These are phyloP conservation scores for Rhizophlyctis rosea DNA, from an alignment of 192 early-diverging fungal genomes.

Conservation along the genomic window DNA sequence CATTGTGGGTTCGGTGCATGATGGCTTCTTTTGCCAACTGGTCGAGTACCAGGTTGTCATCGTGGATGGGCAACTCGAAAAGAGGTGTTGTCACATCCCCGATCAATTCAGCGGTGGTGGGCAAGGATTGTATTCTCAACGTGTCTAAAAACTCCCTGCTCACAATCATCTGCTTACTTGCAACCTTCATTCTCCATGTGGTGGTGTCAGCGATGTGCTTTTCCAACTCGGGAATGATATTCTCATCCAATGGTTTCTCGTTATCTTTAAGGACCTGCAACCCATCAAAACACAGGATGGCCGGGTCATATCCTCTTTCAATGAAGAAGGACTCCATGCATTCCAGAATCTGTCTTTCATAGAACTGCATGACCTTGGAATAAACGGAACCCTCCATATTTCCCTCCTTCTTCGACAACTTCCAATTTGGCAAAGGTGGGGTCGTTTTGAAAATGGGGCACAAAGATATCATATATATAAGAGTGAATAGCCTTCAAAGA, in stretches of 20 bases:
- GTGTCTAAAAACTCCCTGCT: slow-evolving; percentile 9
- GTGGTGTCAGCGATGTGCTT: not conserved
- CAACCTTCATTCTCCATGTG: too few species aligned
- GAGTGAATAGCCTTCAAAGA: slow-evolving; percentile 4
- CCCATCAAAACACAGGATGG: slow-evolving; percentile 11
- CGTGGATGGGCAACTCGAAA: not conserved
- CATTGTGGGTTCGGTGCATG: not conserved
- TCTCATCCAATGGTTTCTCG: not conserved
- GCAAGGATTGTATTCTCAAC: not conserved
- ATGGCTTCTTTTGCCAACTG: not conserved
- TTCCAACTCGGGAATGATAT: not conserved
- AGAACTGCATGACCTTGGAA: slow-evolving; percentile 13
- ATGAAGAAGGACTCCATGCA: slow-evolving; percentile 4
- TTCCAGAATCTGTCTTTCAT: slow-evolving; percentile 7
- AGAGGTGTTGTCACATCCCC: not conserved
- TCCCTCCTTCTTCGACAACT: not conserved
- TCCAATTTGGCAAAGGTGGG: slow-evolving; percentile 1
- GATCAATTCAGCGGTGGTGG: not conserved
- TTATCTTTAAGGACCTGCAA: slow-evolving; percentile 9
- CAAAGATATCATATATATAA: not conserved
- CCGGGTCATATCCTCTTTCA: not conserved
- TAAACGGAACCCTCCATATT: slow-evolving; percentile 5
- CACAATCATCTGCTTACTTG: slow-evolving; percentile 6
- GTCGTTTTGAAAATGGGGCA: slow-evolving; percentile 6
- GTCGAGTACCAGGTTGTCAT: not conserved